Conservation (phyloP, 441 rosid species). For the Bocquillonia castaneifolia region DNA sequence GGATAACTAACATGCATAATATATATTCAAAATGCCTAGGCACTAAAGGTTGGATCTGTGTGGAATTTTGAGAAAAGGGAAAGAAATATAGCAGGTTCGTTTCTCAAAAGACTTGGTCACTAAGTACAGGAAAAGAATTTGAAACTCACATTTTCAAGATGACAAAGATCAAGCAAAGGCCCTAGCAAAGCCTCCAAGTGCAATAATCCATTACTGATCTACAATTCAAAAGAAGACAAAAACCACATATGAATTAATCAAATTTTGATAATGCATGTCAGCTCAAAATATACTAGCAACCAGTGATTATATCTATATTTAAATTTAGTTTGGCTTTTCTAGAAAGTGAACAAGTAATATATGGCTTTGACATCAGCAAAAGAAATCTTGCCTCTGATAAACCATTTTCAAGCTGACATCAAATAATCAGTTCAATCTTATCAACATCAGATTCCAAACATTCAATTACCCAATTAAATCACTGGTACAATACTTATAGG, state of each 20-base stretch:
- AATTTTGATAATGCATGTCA: slow-evolving; percentile 12
- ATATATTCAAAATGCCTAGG: not conserved
- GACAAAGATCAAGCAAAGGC: slow-evolving; percentile 68
- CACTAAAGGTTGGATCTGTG: not conserved
- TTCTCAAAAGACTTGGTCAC: not conserved
- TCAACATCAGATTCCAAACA: not conserved
- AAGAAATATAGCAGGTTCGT: not conserved
- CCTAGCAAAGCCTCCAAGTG: slow-evolving; percentile 55
- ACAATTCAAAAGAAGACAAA: slow-evolving; percentile 27
- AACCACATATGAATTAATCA: slow-evolving; percentile 11
- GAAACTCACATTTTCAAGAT: slow-evolving; percentile 56
- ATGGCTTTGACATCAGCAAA: slow-evolving; percentile 3
- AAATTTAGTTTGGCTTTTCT: not conserved
- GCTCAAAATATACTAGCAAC: not conserved
- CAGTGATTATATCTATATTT: not conserved
- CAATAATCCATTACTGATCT: slow-evolving; percentile 64
- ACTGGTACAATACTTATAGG: not conserved
- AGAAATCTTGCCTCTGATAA: not conserved
- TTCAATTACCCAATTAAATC: not conserved
- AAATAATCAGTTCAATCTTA: not conserved
- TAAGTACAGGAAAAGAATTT: not conserved
- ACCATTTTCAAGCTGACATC: not conserved
- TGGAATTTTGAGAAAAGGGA: not conserved
- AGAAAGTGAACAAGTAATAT: not conserved
- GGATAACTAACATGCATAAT: not conserved